A percentile compares a stretch with the other conserved stretches of the same genome.
These are phyloP conservation scores for Prunus mira DNA, from an alignment of 306 rosid species.

Conservation along the genomic window DNA sequence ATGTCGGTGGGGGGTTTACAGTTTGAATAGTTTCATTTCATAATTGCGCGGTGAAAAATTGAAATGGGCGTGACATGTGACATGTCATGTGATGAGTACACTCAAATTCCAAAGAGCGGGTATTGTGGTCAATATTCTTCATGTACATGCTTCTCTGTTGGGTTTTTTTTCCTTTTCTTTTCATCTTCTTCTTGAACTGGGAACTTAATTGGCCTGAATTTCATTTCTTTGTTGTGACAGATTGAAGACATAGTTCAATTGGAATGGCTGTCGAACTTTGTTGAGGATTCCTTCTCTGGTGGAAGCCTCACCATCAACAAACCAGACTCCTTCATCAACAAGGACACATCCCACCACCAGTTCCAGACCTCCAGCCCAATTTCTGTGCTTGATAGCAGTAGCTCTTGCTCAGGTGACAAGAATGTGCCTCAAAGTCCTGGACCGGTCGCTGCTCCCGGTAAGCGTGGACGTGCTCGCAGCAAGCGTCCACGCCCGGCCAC, in stretches of 20 bases:
- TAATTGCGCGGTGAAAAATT: background rate
- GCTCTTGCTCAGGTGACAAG: conserved; percentile 73
- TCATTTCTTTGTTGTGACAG: conserved; percentile 30
- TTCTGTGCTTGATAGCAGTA: conserved; percentile 90
- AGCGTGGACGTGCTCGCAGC: conserved; percentile 86
- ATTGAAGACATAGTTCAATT: conserved; percentile 83
- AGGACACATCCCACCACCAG: conserved; percentile 50
- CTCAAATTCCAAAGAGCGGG: background rate
- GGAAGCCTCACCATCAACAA: conserved; percentile 74
- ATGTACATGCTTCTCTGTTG: background rate
- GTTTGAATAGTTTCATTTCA: background rate
- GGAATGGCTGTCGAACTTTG: conserved; percentile 93
- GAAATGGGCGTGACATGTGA: background rate
- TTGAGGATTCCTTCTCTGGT: conserved; percentile 81
- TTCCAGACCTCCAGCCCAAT: conserved; percentile 82
- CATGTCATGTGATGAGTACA: background rate
- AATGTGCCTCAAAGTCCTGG: conserved; percentile 44
- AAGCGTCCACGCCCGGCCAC: conserved; percentile 88
- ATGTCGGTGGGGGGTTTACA: conserved; percentile 12
- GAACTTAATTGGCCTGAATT: background rate
- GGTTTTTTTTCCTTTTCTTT: background rate
- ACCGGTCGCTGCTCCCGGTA: conserved; percentile 33
- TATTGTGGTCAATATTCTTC: background rate
- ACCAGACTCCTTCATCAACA: conserved; percentile 39
- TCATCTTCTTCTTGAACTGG: too few species aligned